Percentiles rank a stretch among this genome's conserved stretches.
These are phyloP conservation scores for Entelexis sorbosivorans DNA, from an alignment of 1,139 yeast genomes.

Conservation along the genomic window DNA sequence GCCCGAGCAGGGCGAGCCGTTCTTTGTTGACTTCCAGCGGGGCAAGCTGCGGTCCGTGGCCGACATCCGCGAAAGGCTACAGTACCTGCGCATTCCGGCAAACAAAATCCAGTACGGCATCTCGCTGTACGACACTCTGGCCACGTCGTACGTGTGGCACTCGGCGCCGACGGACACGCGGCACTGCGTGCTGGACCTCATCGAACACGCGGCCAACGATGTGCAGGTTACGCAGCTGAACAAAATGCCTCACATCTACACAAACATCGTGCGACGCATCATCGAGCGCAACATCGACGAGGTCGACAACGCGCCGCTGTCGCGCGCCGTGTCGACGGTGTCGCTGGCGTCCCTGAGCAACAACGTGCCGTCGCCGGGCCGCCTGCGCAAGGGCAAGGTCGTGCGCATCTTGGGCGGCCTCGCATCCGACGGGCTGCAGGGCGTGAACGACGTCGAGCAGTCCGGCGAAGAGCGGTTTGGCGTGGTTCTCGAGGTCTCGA, in stretches of 20 bases:
- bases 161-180: conserved; percentile 17
- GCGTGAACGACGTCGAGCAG: not conserved
- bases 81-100: not conserved
- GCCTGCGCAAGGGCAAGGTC: conserved; percentile 13
- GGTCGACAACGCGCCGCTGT: conserved; percentile 16
- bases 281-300: conserved; percentile 18
- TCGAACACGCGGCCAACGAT: conserved; percentile 21
- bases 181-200: conserved; percentile 17
- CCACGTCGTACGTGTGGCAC: conserved; percentile 22
- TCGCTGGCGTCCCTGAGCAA: conserved; percentile 10
- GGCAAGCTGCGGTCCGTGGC: conserved; percentile 13
- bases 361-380: conserved; percentile 1
- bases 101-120: conserved; percentile 17
- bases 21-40: conserved; percentile 22
- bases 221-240: conserved; percentile 11
- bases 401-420: conserved; percentile 8
- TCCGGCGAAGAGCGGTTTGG: conserved; percentile 7
- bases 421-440: not conserved
- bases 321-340: conserved; percentile 15
- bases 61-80: conserved; percentile 19
- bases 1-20: conserved; percentile 3
- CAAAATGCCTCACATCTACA: conserved; percentile 16
- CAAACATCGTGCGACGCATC: conserved; percentile 16
- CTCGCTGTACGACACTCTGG: conserved; percentile 19
- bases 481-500: conserved; percentile 17